phyloP scores from a whole-genome alignment of 2,329 filamentous ascomycete genomes.

The Phialophora chinensis region DNA sequence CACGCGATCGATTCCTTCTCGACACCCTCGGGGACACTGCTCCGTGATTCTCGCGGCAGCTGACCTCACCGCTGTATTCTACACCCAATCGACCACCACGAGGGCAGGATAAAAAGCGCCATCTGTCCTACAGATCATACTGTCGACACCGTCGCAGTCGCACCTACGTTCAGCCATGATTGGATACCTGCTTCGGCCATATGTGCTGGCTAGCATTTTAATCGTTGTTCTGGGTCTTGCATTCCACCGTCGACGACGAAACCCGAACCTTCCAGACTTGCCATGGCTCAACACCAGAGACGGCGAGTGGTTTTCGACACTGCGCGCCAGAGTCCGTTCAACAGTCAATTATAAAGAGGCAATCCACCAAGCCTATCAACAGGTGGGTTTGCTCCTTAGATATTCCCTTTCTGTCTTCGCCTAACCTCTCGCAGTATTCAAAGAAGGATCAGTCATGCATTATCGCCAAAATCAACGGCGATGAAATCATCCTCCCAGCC shows the following conservation, averaged over 20 bases:
- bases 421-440: constrained; percentile 26
- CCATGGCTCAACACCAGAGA: constrained; percentile 32
- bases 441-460: constrained; percentile 29
- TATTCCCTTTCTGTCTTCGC: neutral
- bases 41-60: neutral
- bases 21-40: neutral
- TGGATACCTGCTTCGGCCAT: constrained; percentile 16
- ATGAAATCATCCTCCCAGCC: constrained; percentile 45
- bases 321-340: constrained; percentile 27
- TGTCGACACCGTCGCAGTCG: neutral
- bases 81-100: neutral
- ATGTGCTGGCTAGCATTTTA: constrained; percentile 6
- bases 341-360: constrained; percentile 26
- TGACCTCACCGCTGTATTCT: neutral
- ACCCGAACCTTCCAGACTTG: constrained; percentile 25
- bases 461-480: constrained; percentile 21
- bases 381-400: constrained; percentile 12
- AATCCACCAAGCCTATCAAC: constrained; percentile 29
- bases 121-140: neutral
- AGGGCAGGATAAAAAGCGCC: neutral
- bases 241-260: neutral
- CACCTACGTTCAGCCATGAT: constrained; percentile 20
- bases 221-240: constrained; percentile 7
- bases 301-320: constrained; percentile 24
- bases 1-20: neutral